Base-by-base conservation (phyloP, 805 yeast species). In the Hanseniaspora hatyaiensis region DNA sequence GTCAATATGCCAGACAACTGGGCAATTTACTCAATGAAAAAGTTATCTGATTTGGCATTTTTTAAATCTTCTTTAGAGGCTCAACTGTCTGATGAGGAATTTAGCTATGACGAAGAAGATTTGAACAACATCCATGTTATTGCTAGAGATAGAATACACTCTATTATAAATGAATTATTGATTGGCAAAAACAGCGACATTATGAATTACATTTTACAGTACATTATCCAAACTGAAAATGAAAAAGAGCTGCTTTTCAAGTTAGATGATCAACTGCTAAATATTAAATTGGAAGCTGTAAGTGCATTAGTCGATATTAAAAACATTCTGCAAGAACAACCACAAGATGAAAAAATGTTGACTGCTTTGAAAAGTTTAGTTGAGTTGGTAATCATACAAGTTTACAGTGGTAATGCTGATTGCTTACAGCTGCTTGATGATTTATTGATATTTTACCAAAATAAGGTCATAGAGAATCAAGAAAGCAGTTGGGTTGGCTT, bases 341-440 rank as follows among this genome's bases (percentile, higher is more conserved):
- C 16, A 22, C 40, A 23, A 30, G 60, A 63, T 51, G 61, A 68
- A 43, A 58, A 52, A 29, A 55, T 68, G 4, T 59, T 79, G 52
- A 65, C 67, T 50, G 81, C 86, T 36, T 80, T 89, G 57, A 94
- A 86, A 61, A 65, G 84, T 31, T 66, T 89, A 38, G 74, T 83
- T 49, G 80, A 95, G 0, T 75, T 83, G 73, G 80, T 80, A 3
- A 62, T 87, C 19, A 59, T 89, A 12, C 95, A 86, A 60, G 68
- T 88, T 29, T 87, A 79, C 58, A 67, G 78, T 47, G 94, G 88
- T 20, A 86, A 73, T 45, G 60, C 78, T 5, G 96, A 89, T 51
- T 80, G 95, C 0, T 74, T 82, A 6, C 69, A 76, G 29, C 77
- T 85, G 15, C 67, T 89, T 31, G 78, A 77, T 23, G 97, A 89